A percentile compares a stretch with the other conserved stretches of the same genome.
Evolutionary conservation across 805 yeast genomes (phyloP).

Genomic region (Blastobotrys parvus): DNA sequence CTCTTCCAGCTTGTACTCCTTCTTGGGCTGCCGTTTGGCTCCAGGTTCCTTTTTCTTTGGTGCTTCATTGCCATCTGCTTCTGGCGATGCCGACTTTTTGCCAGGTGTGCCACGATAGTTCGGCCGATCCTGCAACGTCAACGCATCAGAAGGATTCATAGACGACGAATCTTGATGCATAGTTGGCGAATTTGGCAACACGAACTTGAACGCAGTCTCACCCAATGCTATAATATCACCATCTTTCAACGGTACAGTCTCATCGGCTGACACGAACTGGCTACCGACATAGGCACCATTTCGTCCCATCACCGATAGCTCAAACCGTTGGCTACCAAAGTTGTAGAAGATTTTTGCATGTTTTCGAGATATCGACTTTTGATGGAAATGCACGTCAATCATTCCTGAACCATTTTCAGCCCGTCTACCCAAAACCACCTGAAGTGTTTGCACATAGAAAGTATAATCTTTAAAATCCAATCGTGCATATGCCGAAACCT

Average conservation of each 20-base stretch:
- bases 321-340: constrained; percentile 92
- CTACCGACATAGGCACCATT: constrained; percentile 97
- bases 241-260: constrained; percentile 79
- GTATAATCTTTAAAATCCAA: constrained; percentile 89
- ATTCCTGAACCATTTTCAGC: constrained; percentile 51
- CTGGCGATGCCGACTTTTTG: background rate
- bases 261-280: constrained; percentile 78
- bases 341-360: constrained; percentile 96
- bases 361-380: constrained; percentile 85
- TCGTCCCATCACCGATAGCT: constrained; percentile 81
- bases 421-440: constrained; percentile 85
- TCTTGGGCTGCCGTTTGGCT: constrained; percentile 42
- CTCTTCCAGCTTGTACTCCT: constrained; percentile 65
- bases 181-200: constrained; percentile 59
- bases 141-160: background rate
- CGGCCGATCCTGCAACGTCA: background rate
- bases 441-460: constrained; percentile 92
- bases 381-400: constrained; percentile 81
- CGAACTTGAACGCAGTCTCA: constrained; percentile 79
- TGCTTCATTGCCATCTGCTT: background rate
- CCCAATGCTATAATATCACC: constrained; percentile 79
- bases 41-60: background rate
- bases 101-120: constrained; percentile 1
- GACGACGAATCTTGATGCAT: background rate
- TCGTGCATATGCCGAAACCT: constrained; percentile 38